Evolutionary conservation across 2,329 filamentous ascomycete species (phyloP).

Genomic region (Epichloe elymi): DNA sequence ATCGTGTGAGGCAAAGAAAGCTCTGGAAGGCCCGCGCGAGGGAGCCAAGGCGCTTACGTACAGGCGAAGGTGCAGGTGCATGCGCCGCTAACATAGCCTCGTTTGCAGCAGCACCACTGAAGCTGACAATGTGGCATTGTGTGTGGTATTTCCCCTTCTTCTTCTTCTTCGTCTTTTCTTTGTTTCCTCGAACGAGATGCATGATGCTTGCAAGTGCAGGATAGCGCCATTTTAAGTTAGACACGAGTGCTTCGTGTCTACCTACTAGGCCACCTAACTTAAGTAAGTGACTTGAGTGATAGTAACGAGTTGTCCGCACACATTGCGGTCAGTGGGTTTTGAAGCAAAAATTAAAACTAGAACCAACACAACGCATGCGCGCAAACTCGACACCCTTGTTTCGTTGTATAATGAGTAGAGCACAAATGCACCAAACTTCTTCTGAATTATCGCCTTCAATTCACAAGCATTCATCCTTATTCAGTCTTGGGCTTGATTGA

Average conservation of each 20-base stretch:
- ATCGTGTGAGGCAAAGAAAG: conserved; percentile 2
- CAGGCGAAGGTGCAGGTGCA: neutral
- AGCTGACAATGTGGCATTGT: neutral
- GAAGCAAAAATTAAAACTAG: neutral
- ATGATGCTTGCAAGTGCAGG: too few relatives aligned
- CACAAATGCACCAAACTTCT: conserved; percentile 7
- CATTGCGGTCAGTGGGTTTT: neutral
- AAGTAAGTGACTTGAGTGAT: too few relatives aligned
- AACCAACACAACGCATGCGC: neutral
- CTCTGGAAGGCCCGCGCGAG: conserved; percentile 5
- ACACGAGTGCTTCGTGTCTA: too few relatives aligned
- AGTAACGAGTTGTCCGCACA: neutral
- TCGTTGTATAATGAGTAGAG: neutral
- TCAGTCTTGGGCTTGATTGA: conserved; percentile 34
- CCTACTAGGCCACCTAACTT: too few relatives aligned
- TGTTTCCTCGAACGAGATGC: too few relatives aligned
- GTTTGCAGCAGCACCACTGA: neutral
- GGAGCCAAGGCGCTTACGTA: conserved; percentile 4
- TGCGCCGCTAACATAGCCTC: neutral
- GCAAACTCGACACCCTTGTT: neutral
- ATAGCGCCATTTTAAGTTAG: too few relatives aligned
- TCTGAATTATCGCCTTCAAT: neutral
- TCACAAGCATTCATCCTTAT: conserved; percentile 10
- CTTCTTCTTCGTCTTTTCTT: too few relatives aligned
- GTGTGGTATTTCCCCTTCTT: too few relatives aligned